Evolutionary conservation across 345 rosid species (phyloP).

Genomic region (Populus pruinosa): DNA sequence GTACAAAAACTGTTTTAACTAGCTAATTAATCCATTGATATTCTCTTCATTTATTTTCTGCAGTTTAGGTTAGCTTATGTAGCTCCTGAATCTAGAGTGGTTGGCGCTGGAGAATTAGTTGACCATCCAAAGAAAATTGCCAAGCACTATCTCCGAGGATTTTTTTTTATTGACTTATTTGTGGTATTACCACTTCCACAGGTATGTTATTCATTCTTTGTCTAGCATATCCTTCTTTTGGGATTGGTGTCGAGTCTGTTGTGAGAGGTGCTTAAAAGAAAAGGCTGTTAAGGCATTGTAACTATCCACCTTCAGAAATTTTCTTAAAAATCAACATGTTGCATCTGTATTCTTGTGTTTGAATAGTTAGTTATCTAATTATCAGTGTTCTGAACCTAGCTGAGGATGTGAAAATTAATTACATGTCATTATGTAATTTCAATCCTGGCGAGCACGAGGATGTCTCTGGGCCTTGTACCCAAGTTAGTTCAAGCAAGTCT

Average conservation of each 20-base stretch:
- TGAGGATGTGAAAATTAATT: neutral
- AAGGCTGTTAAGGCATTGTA: neutral
- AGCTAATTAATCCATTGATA: neutral
- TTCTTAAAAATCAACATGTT: neutral
- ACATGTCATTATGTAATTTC: neutral
- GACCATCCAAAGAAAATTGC: constrained; percentile 78
- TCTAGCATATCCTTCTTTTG: no score
- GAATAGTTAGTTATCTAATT: neutral
- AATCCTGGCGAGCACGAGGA: neutral
- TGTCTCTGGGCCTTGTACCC: neutral
- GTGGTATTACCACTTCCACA: constrained; percentile 77
- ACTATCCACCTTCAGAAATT: neutral
- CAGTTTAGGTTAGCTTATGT: constrained; percentile 89
- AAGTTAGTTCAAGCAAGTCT: neutral
- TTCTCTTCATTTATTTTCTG: constrained; percentile 15
- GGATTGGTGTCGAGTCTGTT: no score
- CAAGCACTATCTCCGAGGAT: constrained; percentile 48
- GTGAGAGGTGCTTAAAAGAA: no score
- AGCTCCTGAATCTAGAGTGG: constrained; percentile 74
- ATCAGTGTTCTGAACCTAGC: neutral
- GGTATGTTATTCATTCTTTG: constrained; percentile 37
- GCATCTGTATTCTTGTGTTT: neutral
- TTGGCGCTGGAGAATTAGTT: constrained; percentile 88
- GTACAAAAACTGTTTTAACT: neutral
- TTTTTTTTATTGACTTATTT: constrained; percentile 56